Evolutionary conservation across 176 grass and related monocot species (phyloP).

Genomic region (bread wheat (Triticum aestivum)): IWGSC_CS_RefSeq_v2.1 NC_057812.1:636224614-636225113

Average conservation of each 20-base stretch:
- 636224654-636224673: not conserved
- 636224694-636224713: constrained; percentile 7
- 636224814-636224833: not conserved
- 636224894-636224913: not conserved
- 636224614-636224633: not conserved
- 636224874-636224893: constrained; percentile 2
- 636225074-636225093: constrained; percentile 5
- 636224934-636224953: constrained; percentile 10
- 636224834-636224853: constrained; percentile 8
- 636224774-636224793: not conserved
- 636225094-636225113: constrained; percentile 6
- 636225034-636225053: not conserved
- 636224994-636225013: not conserved
- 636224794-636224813: not conserved
- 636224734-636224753: not conserved
- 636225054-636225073: not conserved
- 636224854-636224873: constrained; percentile 9
- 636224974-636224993: not conserved
- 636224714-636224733: not conserved
- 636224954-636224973: not conserved
- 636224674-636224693: not conserved
- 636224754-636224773: not conserved
- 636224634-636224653: not conserved
- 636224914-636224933: not conserved
- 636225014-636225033: constrained; percentile 9